Base-by-base conservation (phyloP, 805 yeast genomes). In the Zygoascus bituminiphila region DNA sequence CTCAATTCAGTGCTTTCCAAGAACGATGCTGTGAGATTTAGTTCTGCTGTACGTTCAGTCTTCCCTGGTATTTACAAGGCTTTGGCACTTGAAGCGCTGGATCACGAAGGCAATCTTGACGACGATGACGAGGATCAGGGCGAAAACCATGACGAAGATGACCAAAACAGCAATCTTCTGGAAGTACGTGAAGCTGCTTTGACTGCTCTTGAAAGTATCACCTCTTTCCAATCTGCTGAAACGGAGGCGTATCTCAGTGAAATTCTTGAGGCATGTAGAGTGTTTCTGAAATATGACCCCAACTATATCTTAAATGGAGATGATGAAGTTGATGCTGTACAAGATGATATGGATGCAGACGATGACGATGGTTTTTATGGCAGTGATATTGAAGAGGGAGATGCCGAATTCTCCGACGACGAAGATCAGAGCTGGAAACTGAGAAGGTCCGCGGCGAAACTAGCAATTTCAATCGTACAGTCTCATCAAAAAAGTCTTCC, bases 381-480 rank as follows among this genome's bases (percentile, higher is more conserved):
- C 46, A 57, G 58, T 38, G 67, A 61, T 21, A 58, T 56, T n/a
- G 70, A 60, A 10, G 66, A 62, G 22, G 59, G 57, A n/a, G 70
- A 61, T 10, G 67, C 62, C 24, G 58, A 46, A n/a, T 59, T 62
- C 44, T 63, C 66, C 9, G 74, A 68, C 44, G 72, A 67, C 50
- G 78, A 76, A 31, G 82, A 76, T 47, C 70, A 69, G 46, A 73
- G 82, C 1, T 81, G 89, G 84, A 81, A 77, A 53, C 63, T 84
- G 17, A 68, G 93, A 51, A 67, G 76, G 38, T 74, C 73, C 46
- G 65, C 85, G 0, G 69, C 77, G 5, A 65, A 64, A 25, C 57
- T 79, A 29, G 57, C 75, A 6, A 61, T 70, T 15, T 57, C 71
- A 0, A 49, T 76, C 12, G 63, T 75, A n/a, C 57, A 57, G 2